Conservation (phyloP, 164 flowering plant genomes). For the Magnolia sinica region DNA sequence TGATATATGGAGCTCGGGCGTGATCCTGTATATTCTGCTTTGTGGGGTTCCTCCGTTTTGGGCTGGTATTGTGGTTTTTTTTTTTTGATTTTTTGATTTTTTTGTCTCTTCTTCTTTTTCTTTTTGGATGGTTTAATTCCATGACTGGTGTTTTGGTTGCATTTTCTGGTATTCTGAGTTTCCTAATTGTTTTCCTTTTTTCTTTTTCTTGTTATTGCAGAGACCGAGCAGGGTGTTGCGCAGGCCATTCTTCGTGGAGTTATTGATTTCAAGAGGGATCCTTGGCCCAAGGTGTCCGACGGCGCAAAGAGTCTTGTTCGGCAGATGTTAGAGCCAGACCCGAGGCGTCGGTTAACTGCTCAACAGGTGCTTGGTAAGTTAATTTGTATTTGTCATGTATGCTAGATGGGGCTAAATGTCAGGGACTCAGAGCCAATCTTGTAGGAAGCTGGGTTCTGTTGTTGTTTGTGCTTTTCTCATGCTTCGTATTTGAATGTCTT, state of each 20-base stretch:
- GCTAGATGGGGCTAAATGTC: too few relatives aligned
- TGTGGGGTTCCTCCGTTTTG: conserved; percentile 97
- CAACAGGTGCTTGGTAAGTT: conserved; percentile 92
- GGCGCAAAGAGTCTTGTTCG: conserved; percentile 84
- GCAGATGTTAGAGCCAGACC: conserved; percentile 90
- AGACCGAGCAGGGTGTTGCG: conserved; percentile 95
- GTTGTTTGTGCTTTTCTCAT: background rate
- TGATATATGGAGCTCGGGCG: conserved; percentile 90
- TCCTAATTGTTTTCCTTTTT: background rate
- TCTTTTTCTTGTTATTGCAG: conserved; percentile 31
- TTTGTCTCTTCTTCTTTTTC: background rate
- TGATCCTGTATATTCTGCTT: conserved; percentile 69
- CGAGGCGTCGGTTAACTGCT: conserved; percentile 79
- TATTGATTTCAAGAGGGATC: conserved; percentile 96
- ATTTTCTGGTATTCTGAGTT: background rate
- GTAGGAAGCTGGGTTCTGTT: background rate
- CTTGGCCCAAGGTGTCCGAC: conserved; percentile 95
- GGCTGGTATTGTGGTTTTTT: conserved; percentile 52
- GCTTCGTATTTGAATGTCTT: background rate
- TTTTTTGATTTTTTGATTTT: background rate
- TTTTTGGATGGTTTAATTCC: background rate
- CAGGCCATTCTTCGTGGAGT: conserved; percentile 78
- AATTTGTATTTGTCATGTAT: background rate
- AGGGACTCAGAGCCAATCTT: too few relatives aligned
- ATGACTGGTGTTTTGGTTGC: background rate